Evolutionary conservation across 139 green algal species (phyloP).

Genomic region (Closterium sp.): DNA sequence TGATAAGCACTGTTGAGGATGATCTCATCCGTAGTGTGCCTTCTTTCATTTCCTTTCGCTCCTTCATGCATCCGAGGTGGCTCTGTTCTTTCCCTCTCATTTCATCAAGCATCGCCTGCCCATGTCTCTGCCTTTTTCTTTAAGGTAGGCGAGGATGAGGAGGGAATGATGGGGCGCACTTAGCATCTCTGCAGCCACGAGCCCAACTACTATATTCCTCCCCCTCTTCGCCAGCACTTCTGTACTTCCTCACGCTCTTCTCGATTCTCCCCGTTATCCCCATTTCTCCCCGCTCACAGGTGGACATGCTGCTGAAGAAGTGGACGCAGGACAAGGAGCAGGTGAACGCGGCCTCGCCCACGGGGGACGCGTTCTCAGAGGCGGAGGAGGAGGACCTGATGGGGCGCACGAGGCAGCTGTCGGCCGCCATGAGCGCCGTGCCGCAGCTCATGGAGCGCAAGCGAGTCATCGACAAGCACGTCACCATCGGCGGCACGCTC

Average conservation of each 20-base stretch:
- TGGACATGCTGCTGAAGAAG: slow-evolving; percentile 52
- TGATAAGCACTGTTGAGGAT: too few species aligned
- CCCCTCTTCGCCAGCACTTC: too few species aligned
- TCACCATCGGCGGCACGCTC: slow-evolving; percentile 87
- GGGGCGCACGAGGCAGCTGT: slow-evolving; percentile 54
- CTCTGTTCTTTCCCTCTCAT: background rate
- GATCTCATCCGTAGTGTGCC: background rate
- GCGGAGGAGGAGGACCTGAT: slow-evolving; percentile 54
- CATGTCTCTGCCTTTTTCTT: too few species aligned
- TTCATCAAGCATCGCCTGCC: too few species aligned
- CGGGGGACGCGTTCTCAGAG: slow-evolving; percentile 28
- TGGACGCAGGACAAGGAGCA: slow-evolving; percentile 91
- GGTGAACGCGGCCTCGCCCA: slow-evolving; percentile 68
- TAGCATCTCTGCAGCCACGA: too few species aligned
- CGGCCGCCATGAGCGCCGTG: slow-evolving; percentile 55
- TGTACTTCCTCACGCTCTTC: too few species aligned
- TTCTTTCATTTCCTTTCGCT: background rate
- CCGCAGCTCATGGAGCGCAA: slow-evolving; percentile 74
- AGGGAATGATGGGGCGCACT: too few species aligned
- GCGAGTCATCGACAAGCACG: slow-evolving; percentile 97
- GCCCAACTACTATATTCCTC: too few species aligned
- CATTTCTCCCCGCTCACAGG: background rate
- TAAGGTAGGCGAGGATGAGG: too few species aligned
- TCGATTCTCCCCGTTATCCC: background rate
- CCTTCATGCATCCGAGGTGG: slow-evolving; percentile 18